Base-by-base conservation (phyloP, 1,284 basidiomycete species). In the Ustilago hordei region DNA sequence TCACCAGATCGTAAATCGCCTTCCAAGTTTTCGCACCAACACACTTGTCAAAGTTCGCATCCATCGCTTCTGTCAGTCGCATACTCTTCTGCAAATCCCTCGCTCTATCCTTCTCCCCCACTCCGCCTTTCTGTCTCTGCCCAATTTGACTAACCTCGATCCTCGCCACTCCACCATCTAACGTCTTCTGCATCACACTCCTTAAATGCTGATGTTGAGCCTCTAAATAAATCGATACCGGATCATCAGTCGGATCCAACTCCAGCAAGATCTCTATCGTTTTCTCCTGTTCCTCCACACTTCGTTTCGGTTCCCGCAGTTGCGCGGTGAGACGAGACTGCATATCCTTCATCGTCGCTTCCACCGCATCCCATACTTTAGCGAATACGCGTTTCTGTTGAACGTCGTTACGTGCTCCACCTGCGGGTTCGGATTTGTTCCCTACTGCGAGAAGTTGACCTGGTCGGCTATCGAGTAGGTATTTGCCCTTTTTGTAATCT, bases 401-500 rank as follows among this genome's bases (percentile, higher is more conserved):
- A 39, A 78, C 76, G 12, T 80, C 76, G 65, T 77, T 77, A 32
- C 68, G 32, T 28, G 64, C 55, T 11, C 65, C 68, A 6, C 60
- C 64, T 0, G 67, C 70, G 6, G 68, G 64, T n/a, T 70, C 68
- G 11, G 71, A 53, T 15, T 70, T 60, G 13, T 57, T 76, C 91
- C 91, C 60, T 84, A 85, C 64, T 88, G 88, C n/a, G 87, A 87
- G 88, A 2, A 95, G 89, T 82, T 95, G 94, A 0, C 92, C 93
- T 0, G 95, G 93, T 17, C 94, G 90, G 15, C 92, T 92, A 80
- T 95, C 93, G 55, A 96, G 90, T 39, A 99, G 89, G 86, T 93
- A 92, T 75, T 95, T 93, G 39, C 96, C 97, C 87, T 98, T 98
- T 87, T 97, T 97, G 89, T 99, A 99, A 81, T 98, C 95, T 41